Base-by-base conservation (phyloP, 805 yeast genomes). In the Candida cerambycidarum region DNA sequence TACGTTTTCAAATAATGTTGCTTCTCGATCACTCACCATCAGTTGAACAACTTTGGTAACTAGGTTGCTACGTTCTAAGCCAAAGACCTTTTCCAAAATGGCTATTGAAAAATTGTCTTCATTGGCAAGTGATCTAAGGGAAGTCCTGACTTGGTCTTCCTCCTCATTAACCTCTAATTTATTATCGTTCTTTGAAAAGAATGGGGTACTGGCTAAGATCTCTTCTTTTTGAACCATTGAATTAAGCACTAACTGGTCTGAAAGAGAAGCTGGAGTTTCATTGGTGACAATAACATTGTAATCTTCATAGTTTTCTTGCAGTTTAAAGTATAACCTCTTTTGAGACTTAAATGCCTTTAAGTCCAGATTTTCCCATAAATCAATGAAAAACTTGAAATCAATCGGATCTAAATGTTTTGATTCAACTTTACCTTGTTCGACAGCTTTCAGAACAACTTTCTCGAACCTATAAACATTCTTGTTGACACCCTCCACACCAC, bases 181-280 rank as follows among this genome's bases (percentile, higher is more conserved):
- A 3, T 24, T 42, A 12, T 39, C 39, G n/a, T 3, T 23, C n/a
- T 23, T 23, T 14, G 29, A 17, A 18, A 73, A 63, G 54, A 78
- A 83, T 0, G 75, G 62, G 1, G 67, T 62, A 28, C 66, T 67
- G 0, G 78, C 61, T 38, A 82, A 60, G 19, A 71, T 63, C 9
- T 75, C 75, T 51, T 86, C 90, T 41, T 85, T 77, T 52, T 83
- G 89, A 41, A 83, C 66, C 83, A 86, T 80, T 1, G 95, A 83
- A 21, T 76, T 71, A 39, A 74, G 77, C 32, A 73, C 80, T 39
- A 71, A 65, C 19, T 76, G 69, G 17, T 78, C 80, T 24, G 55
- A 64, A 21, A 61, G 51, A 59, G 65, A 28, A 44, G 31, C 32
- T 8, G 42, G 46, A n/a, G 9, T 19, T 7, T 52, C 57, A 2